phyloP scores from a whole-genome alignment of 768 basidiomycete genomes.

The Russula emetica region DNA sequence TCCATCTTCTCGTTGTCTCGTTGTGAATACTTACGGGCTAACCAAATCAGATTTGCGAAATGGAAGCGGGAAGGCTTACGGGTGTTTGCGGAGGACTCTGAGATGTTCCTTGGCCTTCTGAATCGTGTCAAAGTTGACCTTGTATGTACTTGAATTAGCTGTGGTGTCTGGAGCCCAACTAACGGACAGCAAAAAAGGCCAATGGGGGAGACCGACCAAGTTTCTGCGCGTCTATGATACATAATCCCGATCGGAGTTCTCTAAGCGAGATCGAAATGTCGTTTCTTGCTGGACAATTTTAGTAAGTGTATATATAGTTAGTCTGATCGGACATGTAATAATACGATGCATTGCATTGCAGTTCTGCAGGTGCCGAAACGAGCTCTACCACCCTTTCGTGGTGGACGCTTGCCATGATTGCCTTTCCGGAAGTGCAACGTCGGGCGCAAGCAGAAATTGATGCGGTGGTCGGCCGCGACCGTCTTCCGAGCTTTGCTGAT shows the following conservation, averaged over 20 bases:
- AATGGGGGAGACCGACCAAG: conserved; percentile 1
- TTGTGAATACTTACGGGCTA: not conserved
- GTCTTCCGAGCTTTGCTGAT: conserved; percentile 24
- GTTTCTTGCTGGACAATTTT: not conserved
- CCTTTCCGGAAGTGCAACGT: conserved; percentile 21
- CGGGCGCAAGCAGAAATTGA: conserved; percentile 26
- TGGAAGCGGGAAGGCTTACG: conserved; percentile 7
- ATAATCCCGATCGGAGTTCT: not conserved
- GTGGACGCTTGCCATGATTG: conserved; percentile 20
- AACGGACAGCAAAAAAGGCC: not conserved
- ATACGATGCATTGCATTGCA: not conserved
- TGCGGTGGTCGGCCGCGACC: conserved; percentile 19
- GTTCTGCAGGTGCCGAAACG: conserved; percentile 13
- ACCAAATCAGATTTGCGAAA: conserved; percentile 5
- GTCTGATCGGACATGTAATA: not conserved
- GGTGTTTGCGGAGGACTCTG: not conserved
- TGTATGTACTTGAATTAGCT: not conserved
- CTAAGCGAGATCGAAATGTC: not conserved
- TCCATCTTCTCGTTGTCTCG: not conserved
- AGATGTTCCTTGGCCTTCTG: conserved; percentile 10
- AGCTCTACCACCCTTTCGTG: conserved; percentile 8
- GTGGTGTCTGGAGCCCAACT: not conserved
- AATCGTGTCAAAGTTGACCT: conserved; percentile 8
- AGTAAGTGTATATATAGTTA: not conserved
- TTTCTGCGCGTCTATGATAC: conserved; percentile 8